Evolutionary conservation across 345 rosid genomes (phyloP).

Genomic region (Gossypium turneri): DNA sequence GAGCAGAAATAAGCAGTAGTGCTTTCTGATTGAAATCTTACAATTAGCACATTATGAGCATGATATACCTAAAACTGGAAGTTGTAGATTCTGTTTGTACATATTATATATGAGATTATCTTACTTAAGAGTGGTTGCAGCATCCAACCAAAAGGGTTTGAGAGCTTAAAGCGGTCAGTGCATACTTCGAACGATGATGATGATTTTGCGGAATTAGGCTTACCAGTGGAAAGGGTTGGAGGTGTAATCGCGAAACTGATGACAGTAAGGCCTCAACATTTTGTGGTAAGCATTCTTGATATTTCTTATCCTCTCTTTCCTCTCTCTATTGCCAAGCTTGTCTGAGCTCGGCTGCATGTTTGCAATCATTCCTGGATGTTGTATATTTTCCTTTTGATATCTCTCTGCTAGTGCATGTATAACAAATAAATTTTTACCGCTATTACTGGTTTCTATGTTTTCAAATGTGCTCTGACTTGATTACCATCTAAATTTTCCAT

Average conservation of each 20-base stretch:
- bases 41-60: conserved; percentile 6
- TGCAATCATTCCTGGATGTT: background rate
- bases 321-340: background rate
- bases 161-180: conserved; percentile 14
- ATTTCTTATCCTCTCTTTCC: background rate
- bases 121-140: conserved; percentile 7
- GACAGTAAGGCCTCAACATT: conserved; percentile 19
- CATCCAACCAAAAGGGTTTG: conserved; percentile 13
- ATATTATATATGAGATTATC: conserved; percentile 1
- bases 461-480: conserved; percentile 11
- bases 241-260: conserved; percentile 13
- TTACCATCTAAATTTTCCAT: background rate
- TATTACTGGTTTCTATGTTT: background rate
- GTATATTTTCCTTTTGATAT: conserved; percentile 4
- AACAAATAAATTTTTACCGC: background rate
- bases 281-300: conserved; percentile 9
- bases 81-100: background rate
- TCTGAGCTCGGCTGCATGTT: background rate
- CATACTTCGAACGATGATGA: conserved; percentile 6
- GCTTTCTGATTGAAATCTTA: background rate
- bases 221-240: conserved; percentile 10
- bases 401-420: background rate
- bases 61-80: background rate
- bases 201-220: conserved; percentile 26
- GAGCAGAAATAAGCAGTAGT: background rate